phyloP scores from a whole-genome alignment of 2,329 filamentous ascomycete genomes.

The Penicillium griseofulvum region DNA sequence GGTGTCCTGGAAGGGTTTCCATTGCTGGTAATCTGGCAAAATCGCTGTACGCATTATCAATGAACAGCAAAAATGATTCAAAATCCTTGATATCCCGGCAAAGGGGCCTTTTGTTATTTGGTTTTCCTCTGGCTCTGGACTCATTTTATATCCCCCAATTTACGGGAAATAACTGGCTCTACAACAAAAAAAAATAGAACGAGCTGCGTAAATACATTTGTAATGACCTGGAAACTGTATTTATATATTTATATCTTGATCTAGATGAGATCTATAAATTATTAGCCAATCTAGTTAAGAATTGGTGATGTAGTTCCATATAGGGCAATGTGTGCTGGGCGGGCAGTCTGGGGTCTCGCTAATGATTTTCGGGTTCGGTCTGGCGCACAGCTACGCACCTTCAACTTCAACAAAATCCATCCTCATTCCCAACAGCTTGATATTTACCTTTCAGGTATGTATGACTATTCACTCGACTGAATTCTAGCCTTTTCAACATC shows the following conservation, averaged over 20 bases:
- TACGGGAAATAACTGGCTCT: conserved; percentile 9
- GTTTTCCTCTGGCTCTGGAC: conserved; percentile 18
- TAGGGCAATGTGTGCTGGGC: conserved; percentile 28
- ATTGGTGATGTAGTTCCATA: conserved; percentile 13
- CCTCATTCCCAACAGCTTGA: conserved; percentile 35
- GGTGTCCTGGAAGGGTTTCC: conserved; percentile 41
- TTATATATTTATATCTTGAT: conserved; percentile 4
- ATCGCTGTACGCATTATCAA: conserved; percentile 42
- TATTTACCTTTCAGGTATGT: conserved; percentile 38
- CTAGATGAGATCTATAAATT: conserved; percentile 5
- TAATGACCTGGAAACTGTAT: conserved; percentile 5
- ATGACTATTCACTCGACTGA: conserved; percentile 15
- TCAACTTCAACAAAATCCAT: conserved; percentile 40
- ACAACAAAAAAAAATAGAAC: conserved; percentile 13
- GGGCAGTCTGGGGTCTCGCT: conserved; percentile 37
- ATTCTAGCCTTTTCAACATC: conserved; percentile 17
- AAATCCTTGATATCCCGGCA: conserved; percentile 43
- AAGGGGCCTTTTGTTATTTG: conserved; percentile 22
- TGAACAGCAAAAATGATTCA: conserved; percentile 45
- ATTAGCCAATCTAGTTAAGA: not conserved
- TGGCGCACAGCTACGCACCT: conserved; percentile 42
- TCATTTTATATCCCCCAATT: conserved; percentile 15
- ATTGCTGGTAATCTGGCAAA: conserved; percentile 40
- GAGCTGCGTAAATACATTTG: conserved; percentile 9
- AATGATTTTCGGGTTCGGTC: conserved; percentile 44